Evolutionary conservation across 73 alveolate species (phyloP), one percentile per base, ranked within the genome.

Genomic region (Symbiodinium natans): DNA sequence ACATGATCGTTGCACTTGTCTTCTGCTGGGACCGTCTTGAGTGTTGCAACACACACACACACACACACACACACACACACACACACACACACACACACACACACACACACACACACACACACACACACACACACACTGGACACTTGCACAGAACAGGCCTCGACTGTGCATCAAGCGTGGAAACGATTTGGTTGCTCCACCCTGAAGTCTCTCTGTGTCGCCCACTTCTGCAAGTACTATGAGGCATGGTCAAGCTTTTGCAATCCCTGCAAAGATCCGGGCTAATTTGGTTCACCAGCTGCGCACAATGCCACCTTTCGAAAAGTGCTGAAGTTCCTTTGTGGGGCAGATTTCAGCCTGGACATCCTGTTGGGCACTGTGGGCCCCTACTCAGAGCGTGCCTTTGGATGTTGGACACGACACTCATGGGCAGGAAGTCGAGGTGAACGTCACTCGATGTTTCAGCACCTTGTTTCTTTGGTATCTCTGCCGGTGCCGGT

Each of bases 161-260:
- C 36, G 80, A 63, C 80, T 63, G 80, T 9, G 80, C 80, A 29
- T 63, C 80, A 63, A 63, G 80, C 11, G 80, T 63, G 80, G 80
- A 63, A 36, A 63, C 4, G 80, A 63, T 63, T n/a, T 63, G 80
- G 80, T 63, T 63, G 36, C 80, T 29, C 80, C 80, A 63, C 80
- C 80, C 80, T 63, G 71, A 23, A 52, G 31, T n/a, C 11, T 43
- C 11, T 43, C 56, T n/a, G n/a, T n/a, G n/a, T n/a, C n/a, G 59
- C 59, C 59, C 59, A 46, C 21, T 13, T 9, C 59, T 46, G 59
- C 59, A 46, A 13, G n/a, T n/a, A n/a, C n/a, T n/a, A n/a, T n/a
- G n/a, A n/a, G n/a, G n/a, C n/a, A n/a, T n/a, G n/a, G n/a, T n/a
- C n/a, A n/a, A n/a, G n/a, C n/a, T n/a, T n/a, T n/a, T n/a, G n/a